These are phyloP conservation scores for Amanita muscaria DNA, from an alignment of 768 basidiomycete genomes.

Conservation along the genomic window DNA sequence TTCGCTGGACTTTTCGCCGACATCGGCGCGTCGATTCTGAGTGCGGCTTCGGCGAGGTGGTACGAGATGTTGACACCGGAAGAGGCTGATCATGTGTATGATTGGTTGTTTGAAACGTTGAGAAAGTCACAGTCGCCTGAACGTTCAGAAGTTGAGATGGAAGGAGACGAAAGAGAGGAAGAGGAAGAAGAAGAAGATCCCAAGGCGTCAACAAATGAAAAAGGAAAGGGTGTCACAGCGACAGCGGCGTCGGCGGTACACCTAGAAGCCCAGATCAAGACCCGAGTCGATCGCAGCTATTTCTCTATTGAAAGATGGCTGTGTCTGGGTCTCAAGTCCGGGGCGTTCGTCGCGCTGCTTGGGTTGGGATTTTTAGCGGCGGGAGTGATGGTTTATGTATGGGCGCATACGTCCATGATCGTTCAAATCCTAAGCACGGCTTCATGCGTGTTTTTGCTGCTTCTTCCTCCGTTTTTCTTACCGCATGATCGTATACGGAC, in stretches of 20 bases:
- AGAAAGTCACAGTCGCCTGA: no score
- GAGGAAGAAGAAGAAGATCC: not conserved
- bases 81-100: not conserved
- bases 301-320: not conserved
- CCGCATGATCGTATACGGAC: not conserved
- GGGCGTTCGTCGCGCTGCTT: not conserved
- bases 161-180: not conserved
- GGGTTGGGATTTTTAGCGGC: slow-evolving; percentile 1
- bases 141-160: not conserved
- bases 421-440: not conserved
- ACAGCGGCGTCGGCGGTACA: no score
- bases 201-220: not conserved
- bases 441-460: not conserved
- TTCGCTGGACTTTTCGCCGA: slow-evolving; percentile 5
- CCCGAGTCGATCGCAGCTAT: not conserved
- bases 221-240: not conserved
- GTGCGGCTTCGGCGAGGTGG: slow-evolving; percentile 1
- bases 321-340: not conserved
- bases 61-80: slow-evolving; percentile 5
- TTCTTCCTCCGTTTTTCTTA: slow-evolving; percentile 1
- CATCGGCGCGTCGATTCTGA: not conserved
- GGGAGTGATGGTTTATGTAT: slow-evolving; percentile 5
- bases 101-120: not conserved
- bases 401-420: not conserved
- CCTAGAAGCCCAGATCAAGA: no score